Conservation (phyloP, 2,329 filamentous ascomycete species). For the Fusarium pseudocircinatum region DNA sequence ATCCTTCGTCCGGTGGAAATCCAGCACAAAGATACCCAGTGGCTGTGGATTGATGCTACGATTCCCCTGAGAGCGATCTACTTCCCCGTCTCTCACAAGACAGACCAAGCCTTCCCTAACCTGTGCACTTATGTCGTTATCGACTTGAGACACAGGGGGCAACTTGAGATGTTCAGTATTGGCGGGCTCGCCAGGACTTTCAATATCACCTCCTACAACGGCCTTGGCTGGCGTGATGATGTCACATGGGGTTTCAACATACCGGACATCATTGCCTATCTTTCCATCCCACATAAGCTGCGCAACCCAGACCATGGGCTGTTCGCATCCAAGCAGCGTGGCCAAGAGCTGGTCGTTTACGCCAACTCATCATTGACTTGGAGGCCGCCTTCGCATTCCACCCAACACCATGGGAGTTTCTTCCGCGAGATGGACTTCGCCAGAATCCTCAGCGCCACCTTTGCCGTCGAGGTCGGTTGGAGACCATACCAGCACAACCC, state of each 20-base stretch:
- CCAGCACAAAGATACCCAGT: rapidly evolving
- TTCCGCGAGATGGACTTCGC: slow-evolving; percentile 17
- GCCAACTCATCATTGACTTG: background rate
- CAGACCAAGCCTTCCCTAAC: background rate
- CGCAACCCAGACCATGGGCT: background rate
- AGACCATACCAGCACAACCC: background rate
- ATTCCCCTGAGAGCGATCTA: slow-evolving; percentile 4
- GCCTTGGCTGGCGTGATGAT: background rate
- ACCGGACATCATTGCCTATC: background rate
- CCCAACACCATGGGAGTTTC: background rate
- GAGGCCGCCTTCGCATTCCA: background rate
- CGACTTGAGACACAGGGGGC: background rate
- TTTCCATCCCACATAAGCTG: background rate
- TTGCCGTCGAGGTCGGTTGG: slow-evolving; percentile 11
- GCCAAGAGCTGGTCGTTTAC: background rate
- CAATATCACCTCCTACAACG: background rate
- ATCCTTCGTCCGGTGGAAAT: slow-evolving; percentile 10
- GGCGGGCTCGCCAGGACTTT: rapidly evolving
- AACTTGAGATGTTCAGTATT: background rate
- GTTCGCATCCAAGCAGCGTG: background rate
- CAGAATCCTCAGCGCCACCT: background rate
- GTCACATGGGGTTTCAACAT: slow-evolving; percentile 3
- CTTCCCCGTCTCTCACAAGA: background rate
- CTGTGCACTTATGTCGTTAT: slow-evolving; percentile 16
- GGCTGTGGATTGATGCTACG: slow-evolving; percentile 16